Evolutionary conservation across 2,329 filamentous ascomycete genomes (phyloP), one percentile per base, ranked within the genome.

Genomic region (Biscogniauxia marginata): DNA sequence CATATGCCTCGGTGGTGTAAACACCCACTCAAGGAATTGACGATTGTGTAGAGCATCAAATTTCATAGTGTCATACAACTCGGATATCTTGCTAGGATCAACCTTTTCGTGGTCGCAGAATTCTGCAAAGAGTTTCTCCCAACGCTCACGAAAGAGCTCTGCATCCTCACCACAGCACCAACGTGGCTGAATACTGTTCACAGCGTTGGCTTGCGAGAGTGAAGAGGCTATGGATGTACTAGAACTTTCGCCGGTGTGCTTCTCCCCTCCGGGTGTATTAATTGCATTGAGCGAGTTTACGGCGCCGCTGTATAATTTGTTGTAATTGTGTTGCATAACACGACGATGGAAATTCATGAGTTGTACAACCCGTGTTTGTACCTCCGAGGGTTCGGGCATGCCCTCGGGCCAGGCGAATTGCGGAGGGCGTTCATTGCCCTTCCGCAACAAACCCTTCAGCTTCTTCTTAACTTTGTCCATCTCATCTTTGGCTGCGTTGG

Each of bases 401-500:
- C 95, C 93, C 45, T 91, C 86, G 1, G 95, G 95, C 95, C 95
- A 99, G n/a, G 95, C 91, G 70, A 99, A 99, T 68, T 99, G 92
- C 18, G 93, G 87, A 8, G 95, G 95, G 1, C 93, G 90, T 68
- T 95, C 90, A 59, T 92, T 91, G n/a, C 93, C 95, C 72, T 96
- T 90, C 24, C 95, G 87, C 56, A 99, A 75, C 19, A 99, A 81
- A 1, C 91, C 88, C 77, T 99, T 99, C 23, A 99, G 83, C 84
- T 96, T 97, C 84, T 99, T 99, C 82, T 99, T 99, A 54, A 99
- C 95, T 75, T 96, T 97, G 75, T 99, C 96, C 90, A 97, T 99
- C 69, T 96, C 92, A 71, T 99, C 95, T 73, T 99, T 99, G 56
- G 95, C 95, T 3, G 95, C 95, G 72, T 99, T 99, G 0, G 93